Base-by-base conservation (phyloP, 2,329 filamentous ascomycete species). In the Rachicladosporium sp. region DNA sequence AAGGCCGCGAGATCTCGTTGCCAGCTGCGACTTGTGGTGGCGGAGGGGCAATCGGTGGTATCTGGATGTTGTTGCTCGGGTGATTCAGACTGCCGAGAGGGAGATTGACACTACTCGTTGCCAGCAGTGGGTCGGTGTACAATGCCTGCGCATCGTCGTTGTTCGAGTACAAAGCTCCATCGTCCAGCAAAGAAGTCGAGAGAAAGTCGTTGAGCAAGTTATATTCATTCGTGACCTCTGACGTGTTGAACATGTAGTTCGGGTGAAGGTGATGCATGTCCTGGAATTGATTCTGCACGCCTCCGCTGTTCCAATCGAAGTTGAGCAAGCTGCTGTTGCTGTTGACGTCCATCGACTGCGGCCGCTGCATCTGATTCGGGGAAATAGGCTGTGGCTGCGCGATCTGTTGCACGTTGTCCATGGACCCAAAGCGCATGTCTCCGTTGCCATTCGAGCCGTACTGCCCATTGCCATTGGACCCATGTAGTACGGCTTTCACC, bases 201-300 rank as follows among this genome's bases (percentile, higher is more conserved):
- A 98, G 73, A 58, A 96, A 96, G 62, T 98, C 89, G 68, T 93
- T 93, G 56, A 98, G 76, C 37, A 96, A 69, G 58, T 95, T 94
- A 62, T 94, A 95, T 68, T 98, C 91, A 65, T 91, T 91, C 45
- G 83, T 88, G 52, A 95, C 84, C 64, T 98, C 91, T 46, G 87
- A 84, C n/a, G 78, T 77, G 58, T 81, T 82, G 65, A 95, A 93
- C 81, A 94, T 88, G 68, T 91, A 96, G 56, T 84, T 91, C 43
- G 85, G 82, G 64, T 95, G 86, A 57, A 88, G 86, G 58, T 79
- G 85, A 65, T 91, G 86, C 80, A 95, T 91, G 63, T 95, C 87
- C 68, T 93, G 82, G 62, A 85, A 91, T 56, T 84, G 82, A 59
- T 80, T 91, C 56, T 86, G 82, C 43, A 78, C 75, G 37, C 68